Evolutionary conservation across 345 rosid species (phyloP).

Genomic region (Eucalyptus brandiana): DNA sequence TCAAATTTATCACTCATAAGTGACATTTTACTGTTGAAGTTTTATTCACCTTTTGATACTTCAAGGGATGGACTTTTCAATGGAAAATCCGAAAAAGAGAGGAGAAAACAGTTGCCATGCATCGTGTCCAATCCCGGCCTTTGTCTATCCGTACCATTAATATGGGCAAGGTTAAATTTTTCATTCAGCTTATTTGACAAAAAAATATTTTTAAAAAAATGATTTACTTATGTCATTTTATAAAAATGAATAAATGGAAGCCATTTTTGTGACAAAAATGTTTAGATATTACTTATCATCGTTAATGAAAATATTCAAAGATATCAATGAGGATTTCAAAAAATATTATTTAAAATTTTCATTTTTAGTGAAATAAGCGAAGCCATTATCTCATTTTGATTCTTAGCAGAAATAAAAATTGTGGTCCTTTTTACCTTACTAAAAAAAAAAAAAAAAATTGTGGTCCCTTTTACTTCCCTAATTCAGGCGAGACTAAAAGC

Average conservation of each 20-base stretch:
- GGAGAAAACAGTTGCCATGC: neutral
- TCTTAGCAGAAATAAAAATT: accelerated
- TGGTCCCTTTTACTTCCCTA: neutral
- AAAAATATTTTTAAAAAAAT: neutral
- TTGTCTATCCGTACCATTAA: neutral
- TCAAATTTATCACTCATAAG: neutral
- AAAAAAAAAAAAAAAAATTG: too few relatives aligned
- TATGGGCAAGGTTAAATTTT: neutral
- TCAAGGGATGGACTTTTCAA: neutral
- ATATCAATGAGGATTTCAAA: neutral
- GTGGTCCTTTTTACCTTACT: neutral
- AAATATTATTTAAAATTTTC: neutral
- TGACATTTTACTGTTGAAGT: neutral
- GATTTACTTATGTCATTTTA: too few relatives aligned
- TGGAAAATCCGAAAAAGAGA: neutral
- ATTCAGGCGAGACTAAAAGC: neutral
- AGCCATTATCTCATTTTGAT: neutral
- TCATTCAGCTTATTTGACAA: neutral
- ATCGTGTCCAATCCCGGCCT: neutral
- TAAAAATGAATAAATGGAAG: neutral
- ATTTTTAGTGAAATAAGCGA: neutral
- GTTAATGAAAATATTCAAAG: neutral
- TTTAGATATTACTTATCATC: neutral
- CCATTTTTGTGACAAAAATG: neutral
- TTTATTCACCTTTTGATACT: neutral